A percentile compares a stretch with the other conserved stretches of the same genome.
Conservation (phyloP, 2,329 filamentous ascomycete species). For the Fusarium sp. region DNA sequence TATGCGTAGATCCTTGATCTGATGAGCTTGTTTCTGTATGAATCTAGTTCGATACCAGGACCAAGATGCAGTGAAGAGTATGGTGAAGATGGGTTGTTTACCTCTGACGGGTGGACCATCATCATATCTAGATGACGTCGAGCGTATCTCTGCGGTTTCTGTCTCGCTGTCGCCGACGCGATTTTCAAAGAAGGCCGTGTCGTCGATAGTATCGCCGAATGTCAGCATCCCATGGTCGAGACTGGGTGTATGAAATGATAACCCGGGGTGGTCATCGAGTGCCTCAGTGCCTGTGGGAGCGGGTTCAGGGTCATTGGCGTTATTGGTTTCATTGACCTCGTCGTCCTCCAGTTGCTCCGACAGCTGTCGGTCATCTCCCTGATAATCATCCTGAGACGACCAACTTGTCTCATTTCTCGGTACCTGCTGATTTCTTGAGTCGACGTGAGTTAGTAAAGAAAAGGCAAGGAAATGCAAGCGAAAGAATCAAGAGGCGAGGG, state of each 20-base stretch:
- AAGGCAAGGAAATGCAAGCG: neutral
- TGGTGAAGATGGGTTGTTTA: neutral
- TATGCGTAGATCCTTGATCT: neutral
- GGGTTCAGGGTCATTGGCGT: neutral
- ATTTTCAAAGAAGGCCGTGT: neutral
- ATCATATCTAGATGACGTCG: neutral
- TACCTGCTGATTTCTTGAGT: neutral
- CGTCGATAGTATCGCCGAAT: neutral
- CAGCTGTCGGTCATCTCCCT: neutral
- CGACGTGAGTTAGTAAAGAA: neutral
- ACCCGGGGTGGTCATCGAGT: neutral
- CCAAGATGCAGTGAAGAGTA: neutral
- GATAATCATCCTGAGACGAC: neutral
- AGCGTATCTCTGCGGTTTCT: neutral
- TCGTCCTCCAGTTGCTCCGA: neutral
- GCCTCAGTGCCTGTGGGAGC: neutral
- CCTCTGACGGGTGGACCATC: neutral
- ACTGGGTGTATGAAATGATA: neutral
- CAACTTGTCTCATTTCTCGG: neutral
- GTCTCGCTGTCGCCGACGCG: neutral
- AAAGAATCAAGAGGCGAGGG: too few relatives aligned
- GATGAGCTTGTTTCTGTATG: neutral
- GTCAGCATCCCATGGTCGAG: neutral
- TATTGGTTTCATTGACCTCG: neutral
- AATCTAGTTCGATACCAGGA: neutral